These are phyloP conservation scores for Pisolithus marmoratus DNA, from an alignment of 768 basidiomycete genomes.

Conservation along the genomic window DNA sequence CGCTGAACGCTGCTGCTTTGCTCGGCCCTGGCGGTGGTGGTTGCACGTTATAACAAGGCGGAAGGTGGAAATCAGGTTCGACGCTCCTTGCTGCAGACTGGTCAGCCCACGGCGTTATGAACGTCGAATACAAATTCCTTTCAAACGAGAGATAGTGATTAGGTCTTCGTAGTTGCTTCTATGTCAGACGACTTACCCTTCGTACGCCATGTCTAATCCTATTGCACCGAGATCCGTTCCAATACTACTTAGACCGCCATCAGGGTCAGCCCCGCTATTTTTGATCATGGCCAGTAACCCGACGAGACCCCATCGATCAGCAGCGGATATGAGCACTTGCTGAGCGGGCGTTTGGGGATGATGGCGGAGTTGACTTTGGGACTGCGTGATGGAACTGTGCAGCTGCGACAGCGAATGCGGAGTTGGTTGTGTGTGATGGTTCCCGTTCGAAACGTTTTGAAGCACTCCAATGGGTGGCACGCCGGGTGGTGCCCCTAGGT, in stretches of 20 bases:
- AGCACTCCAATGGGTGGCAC: constrained; percentile 36
- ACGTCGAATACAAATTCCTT: constrained; percentile 81
- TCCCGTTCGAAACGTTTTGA: constrained; percentile 32
- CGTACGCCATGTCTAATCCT: constrained; percentile 82
- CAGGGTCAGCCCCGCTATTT: constrained; percentile 67
- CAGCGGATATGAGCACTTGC: constrained; percentile 87
- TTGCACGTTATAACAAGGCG: constrained; percentile 89
- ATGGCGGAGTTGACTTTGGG: constrained; percentile 34
- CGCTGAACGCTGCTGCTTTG: constrained; percentile 82
- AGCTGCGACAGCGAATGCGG: constrained; percentile 32
- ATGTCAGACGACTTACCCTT: constrained; percentile 56
- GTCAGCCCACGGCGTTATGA: constrained; percentile 96
- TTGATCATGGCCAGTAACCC: constrained; percentile 85
- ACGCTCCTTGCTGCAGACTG: constrained; percentile 78
- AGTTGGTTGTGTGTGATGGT: constrained; percentile 25
- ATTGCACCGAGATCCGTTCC: constrained; percentile 90
- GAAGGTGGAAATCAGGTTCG: constrained; percentile 89
- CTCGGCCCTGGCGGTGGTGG: constrained; percentile 76
- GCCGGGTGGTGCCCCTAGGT: constrained; percentile 50
- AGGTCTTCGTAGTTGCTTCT: constrained; percentile 7
- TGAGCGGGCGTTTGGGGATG: constrained; percentile 87
- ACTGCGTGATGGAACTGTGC: constrained; percentile 23
- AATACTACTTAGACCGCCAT: constrained; percentile 75
- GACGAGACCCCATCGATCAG: constrained; percentile 91
- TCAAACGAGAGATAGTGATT: constrained; percentile 12